phyloP scores from a whole-genome alignment of 139 green algal species.

The Coelastrella sp. region DNA sequence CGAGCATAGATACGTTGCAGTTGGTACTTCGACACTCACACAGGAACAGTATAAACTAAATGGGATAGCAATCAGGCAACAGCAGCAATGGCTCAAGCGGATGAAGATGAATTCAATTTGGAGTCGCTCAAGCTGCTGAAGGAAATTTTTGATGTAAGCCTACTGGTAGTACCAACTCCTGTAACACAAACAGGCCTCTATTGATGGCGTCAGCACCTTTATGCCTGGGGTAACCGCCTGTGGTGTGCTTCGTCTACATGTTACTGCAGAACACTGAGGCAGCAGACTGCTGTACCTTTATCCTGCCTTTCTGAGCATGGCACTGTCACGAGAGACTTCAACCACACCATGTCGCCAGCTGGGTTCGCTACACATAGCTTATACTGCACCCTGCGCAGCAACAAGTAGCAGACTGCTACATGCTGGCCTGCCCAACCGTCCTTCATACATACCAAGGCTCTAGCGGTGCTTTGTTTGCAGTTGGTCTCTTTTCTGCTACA shows the following conservation, averaged over 20 bases:
- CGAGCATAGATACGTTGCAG: too few species aligned
- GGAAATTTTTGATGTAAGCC: conserved; percentile 79
- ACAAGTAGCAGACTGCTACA: background rate
- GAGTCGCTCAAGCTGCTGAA: conserved; percentile 81
- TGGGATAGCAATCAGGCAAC: background rate
- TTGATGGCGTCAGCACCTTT: too few species aligned
- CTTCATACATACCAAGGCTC: too few species aligned
- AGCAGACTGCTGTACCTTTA: background rate
- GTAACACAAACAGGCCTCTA: too few species aligned
- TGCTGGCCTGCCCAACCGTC: background rate
- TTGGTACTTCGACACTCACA: too few species aligned
- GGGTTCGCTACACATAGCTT: background rate
- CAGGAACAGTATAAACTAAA: background rate
- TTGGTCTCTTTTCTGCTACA: too few species aligned
- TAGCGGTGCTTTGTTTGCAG: too few species aligned
- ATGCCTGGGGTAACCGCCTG: too few species aligned
- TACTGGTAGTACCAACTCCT: too few species aligned
- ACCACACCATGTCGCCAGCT: too few species aligned
- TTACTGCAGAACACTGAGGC: background rate
- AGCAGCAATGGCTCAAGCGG: conserved; percentile 13
- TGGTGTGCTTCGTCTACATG: background rate
- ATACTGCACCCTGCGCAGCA: background rate
- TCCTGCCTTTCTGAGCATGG: too few species aligned
- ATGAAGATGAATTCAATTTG: conserved; percentile 81
- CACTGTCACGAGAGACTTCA: too few species aligned